phyloP scores from a whole-genome alignment of 1,284 basidiomycete species.

The Meripilus lineatus region DNA sequence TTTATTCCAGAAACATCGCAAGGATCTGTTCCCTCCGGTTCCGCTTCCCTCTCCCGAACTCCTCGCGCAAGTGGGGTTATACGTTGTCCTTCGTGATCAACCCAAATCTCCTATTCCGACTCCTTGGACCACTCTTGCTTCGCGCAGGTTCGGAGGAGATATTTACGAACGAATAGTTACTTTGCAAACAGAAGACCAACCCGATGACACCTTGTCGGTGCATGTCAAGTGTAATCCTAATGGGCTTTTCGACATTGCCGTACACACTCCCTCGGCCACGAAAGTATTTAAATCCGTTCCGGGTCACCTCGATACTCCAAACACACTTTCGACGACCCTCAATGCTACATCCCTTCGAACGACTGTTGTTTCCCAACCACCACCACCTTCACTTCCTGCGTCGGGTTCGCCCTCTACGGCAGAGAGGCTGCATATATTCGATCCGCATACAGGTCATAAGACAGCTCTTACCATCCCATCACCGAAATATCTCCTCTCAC shows the following conservation, averaged over 20 bases:
- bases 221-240: constrained; percentile 38
- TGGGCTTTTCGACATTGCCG: constrained; percentile 51
- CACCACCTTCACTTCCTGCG: constrained; percentile 44
- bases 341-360: constrained; percentile 41
- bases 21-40: constrained; percentile 68
- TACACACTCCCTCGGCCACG: constrained; percentile 31
- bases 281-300: constrained; percentile 45
- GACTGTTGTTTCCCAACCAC: constrained; percentile 70
- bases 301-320: constrained; percentile 49
- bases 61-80: constrained; percentile 78
- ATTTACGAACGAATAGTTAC: constrained; percentile 54
- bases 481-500: constrained; percentile 61
- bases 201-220: constrained; percentile 34
- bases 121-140: constrained; percentile 67
- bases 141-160: constrained; percentile 76
- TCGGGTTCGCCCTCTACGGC: constrained; percentile 47
- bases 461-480: constrained; percentile 57
- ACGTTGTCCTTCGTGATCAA: constrained; percentile 64
- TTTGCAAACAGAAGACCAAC: constrained; percentile 48
- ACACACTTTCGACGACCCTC: constrained; percentile 47
- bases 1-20: constrained; percentile 63
- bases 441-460: constrained; percentile 42
- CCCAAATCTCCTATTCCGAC: constrained; percentile 31
- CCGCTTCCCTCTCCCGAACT: constrained; percentile 53
- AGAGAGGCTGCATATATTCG: constrained; percentile 71